A percentile compares a stretch with the other conserved stretches of the same genome.
Evolutionary conservation across 164 flowering plant species (phyloP).

Genomic region (Vitis rotundifolia): DNA sequence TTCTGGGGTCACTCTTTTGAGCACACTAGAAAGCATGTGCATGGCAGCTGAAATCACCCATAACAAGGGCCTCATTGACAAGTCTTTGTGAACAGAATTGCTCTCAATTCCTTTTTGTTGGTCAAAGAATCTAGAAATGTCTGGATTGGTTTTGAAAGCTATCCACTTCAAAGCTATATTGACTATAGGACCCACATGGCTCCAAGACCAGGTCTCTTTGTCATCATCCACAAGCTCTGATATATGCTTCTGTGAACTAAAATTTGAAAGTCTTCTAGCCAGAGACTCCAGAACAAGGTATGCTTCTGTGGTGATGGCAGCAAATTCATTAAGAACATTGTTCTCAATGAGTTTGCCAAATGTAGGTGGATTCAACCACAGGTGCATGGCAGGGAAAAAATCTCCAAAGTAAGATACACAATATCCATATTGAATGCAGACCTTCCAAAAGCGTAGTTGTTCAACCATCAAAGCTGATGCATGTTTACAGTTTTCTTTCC

Average conservation of each 20-base stretch:
- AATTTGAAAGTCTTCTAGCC: slow-evolving; percentile 65
- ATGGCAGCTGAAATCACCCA: slow-evolving; percentile 77
- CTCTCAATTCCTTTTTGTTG: slow-evolving; percentile 10
- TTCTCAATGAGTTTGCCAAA: slow-evolving; percentile 56
- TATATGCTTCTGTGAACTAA: slow-evolving; percentile 32
- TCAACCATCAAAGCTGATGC: slow-evolving; percentile 76
- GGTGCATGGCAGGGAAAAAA: slow-evolving; percentile 67
- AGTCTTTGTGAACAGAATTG: slow-evolving; percentile 18
- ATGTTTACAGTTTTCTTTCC: slow-evolving; percentile 60
- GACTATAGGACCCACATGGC: slow-evolving; percentile 66
- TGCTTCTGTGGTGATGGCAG: slow-evolving; percentile 62
- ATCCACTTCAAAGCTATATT: slow-evolving; percentile 79
- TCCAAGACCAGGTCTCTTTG: slow-evolving; percentile 74
- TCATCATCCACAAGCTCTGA: slow-evolving; percentile 25
- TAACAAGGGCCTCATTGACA: slow-evolving; percentile 43
- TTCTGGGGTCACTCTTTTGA: slow-evolving; percentile 58
- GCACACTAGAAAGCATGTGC: slow-evolving; percentile 61
- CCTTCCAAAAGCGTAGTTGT: slow-evolving; percentile 84
- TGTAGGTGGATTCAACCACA: slow-evolving; percentile 80
- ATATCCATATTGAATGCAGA: slow-evolving; percentile 68
- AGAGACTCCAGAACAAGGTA: slow-evolving; percentile 76
- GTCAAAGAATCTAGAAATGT: slow-evolving; percentile 26
- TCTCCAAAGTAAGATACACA: slow-evolving; percentile 63
- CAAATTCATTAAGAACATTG: slow-evolving; percentile 59
- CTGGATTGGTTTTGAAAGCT: slow-evolving; percentile 31